Conservation (phyloP, 192 early-diverging fungal genomes). For the Backusella tuberculispora region DNA sequence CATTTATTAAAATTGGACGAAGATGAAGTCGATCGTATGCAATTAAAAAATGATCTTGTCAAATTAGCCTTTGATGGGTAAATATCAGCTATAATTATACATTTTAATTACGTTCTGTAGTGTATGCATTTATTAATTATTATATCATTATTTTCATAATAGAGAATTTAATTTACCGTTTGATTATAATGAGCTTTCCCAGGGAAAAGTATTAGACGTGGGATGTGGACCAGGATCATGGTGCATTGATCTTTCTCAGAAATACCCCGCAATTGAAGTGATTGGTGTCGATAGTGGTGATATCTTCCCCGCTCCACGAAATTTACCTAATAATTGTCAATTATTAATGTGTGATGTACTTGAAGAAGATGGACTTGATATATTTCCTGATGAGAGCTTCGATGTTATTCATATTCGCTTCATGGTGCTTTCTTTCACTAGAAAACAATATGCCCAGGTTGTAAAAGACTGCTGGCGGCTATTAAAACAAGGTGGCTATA, state of each 20-base stretch:
- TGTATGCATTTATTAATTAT: neutral
- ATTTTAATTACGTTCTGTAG: neutral
- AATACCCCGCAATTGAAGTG: constrained; percentile 33
- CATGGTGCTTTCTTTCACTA: constrained; percentile 38
- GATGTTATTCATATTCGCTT: constrained; percentile 43
- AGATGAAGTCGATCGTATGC: constrained; percentile 38
- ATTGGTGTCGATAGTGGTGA: constrained; percentile 36
- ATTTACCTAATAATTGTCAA: constrained; percentile 36
- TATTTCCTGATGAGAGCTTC: constrained; percentile 32
- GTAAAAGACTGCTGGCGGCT: constrained; percentile 36
- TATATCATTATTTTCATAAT: neutral
- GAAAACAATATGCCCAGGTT: constrained; percentile 32
- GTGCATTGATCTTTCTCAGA: constrained; percentile 39
- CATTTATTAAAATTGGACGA: constrained; percentile 27
- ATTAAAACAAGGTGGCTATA: constrained; percentile 35
- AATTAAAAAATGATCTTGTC: constrained; percentile 41
- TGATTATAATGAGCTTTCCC: constrained; percentile 16
- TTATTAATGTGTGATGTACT: constrained; percentile 33
- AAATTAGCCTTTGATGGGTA: constrained; percentile 45
- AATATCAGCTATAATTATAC: neutral
- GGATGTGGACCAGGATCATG: constrained; percentile 43
- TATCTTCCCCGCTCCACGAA: constrained; percentile 32
- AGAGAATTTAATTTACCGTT: constrained; percentile 36
- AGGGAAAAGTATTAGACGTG: constrained; percentile 34
- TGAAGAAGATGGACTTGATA: constrained; percentile 21